phyloP scores from a whole-genome alignment of 495 filamentous ascomycete species.

The Rhizodiscina lignyota region DNA sequence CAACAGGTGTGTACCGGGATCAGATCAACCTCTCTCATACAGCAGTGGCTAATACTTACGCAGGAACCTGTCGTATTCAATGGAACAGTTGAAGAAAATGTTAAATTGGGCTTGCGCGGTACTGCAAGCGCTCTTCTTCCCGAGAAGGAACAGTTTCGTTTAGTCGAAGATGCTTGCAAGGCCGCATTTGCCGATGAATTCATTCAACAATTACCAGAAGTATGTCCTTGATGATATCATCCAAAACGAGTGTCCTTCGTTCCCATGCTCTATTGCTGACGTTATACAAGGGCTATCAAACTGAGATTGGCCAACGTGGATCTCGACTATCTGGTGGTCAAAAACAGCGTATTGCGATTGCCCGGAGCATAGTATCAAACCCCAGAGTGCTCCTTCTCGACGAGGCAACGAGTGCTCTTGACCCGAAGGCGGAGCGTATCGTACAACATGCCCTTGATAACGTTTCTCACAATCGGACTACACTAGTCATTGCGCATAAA shows the following conservation, averaged over 20 bases:
- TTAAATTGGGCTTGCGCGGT: constrained; percentile 46
- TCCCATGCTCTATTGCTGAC: too few species aligned
- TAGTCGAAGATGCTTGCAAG: constrained; percentile 42
- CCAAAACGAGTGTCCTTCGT: too few species aligned
- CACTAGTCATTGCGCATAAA: constrained; percentile 44
- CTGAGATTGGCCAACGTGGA: constrained; percentile 9
- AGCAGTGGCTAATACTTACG: too few species aligned
- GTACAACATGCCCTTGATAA: constrained; percentile 39
- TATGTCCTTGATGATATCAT: too few species aligned
- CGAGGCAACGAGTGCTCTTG: constrained; percentile 29
- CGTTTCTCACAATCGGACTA: constrained; percentile 36
- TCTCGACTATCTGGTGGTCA: constrained; percentile 11
- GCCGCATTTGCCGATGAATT: constrained; percentile 47
- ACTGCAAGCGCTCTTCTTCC: constrained; percentile 38
- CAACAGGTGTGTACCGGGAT: constrained; percentile 16
- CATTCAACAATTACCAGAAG: constrained; percentile 31
- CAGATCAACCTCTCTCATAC: too few species aligned
- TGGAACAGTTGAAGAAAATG: constrained; percentile 47
- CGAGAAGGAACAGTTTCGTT: constrained; percentile 29
- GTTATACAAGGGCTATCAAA: constrained; percentile 14
- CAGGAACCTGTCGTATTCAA: constrained; percentile 61
- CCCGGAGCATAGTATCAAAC: constrained; percentile 13
- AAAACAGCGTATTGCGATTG: constrained; percentile 15
- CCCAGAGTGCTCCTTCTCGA: constrained; percentile 14
- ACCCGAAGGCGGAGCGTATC: constrained; percentile 38